Conservation (phyloP, 208 protist genomes). For the Zelonia costaricensis region DNA sequence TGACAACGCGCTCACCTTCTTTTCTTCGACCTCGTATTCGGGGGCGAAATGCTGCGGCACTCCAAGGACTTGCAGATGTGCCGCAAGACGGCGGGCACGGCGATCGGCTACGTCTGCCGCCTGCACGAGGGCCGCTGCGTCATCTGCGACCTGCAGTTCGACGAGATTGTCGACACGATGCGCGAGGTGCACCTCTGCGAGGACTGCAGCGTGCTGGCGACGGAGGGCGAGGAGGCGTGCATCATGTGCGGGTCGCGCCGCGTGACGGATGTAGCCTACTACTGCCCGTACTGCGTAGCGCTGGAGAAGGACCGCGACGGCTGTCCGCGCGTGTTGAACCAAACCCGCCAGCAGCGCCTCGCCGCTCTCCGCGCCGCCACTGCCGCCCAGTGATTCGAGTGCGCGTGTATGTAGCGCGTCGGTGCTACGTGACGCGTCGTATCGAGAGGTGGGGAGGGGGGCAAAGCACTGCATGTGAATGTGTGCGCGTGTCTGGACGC, state of each 20-base stretch:
- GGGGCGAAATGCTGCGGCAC: constrained; percentile 88
- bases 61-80: constrained; percentile 90
- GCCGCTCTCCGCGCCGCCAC: constrained; percentile 36
- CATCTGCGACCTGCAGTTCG: constrained; percentile 86
- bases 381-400: constrained; percentile 13
- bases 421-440: background rate
- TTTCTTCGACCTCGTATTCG: background rate
- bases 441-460: background rate
- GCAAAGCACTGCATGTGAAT: background rate
- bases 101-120: constrained; percentile 78
- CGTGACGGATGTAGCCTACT: constrained; percentile 83
- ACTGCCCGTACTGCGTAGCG: constrained; percentile 84
- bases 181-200: constrained; percentile 83
- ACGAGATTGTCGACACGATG: constrained; percentile 76
- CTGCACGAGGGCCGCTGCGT: constrained; percentile 90
- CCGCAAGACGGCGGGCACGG: constrained; percentile 74
- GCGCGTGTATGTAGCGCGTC: background rate
- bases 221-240: constrained; percentile 78
- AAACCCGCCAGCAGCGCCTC: constrained; percentile 72
- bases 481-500: too few species aligned
- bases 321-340: constrained; percentile 84
- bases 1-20: background rate
- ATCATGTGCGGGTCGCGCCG: constrained; percentile 75
- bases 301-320: constrained; percentile 91
- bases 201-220: constrained; percentile 75